Percentiles rank a stretch among this genome's conserved stretches.
phyloP scores from a whole-genome alignment of 305 asterid genomes.

The Ilex paraguariensis region DNA sequence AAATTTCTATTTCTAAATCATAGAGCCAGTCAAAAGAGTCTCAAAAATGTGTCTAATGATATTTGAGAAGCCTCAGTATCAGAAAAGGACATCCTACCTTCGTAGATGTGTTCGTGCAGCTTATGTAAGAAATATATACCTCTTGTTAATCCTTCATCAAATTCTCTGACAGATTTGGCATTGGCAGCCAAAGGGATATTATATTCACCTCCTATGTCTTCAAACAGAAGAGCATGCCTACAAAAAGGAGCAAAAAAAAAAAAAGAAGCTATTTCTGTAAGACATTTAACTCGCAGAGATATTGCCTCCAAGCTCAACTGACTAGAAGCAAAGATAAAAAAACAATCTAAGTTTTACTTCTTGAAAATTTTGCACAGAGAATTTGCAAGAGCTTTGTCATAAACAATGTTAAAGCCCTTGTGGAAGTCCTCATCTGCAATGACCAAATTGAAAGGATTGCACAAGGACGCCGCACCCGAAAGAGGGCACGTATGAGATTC shows the following conservation, averaged over 20 bases:
- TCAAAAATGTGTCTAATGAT: no score
- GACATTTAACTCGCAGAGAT: slow-evolving; percentile 1
- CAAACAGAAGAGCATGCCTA: slow-evolving; percentile 89
- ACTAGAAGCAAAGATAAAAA: not conserved
- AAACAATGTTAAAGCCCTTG: slow-evolving; percentile 85
- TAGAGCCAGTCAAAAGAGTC: no score
- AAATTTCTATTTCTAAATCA: no score
- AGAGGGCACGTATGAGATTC: slow-evolving; percentile 79
- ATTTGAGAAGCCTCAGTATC: no score
- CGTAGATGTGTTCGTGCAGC: no score
- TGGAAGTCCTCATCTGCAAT: slow-evolving; percentile 92
- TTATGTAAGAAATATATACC: slow-evolving; percentile 35
- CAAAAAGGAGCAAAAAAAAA: slow-evolving; percentile 1
- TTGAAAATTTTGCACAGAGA: slow-evolving; percentile 71
- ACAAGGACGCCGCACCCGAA: slow-evolving; percentile 90
- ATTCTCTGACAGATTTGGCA: slow-evolving; percentile 83
- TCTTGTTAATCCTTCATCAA: slow-evolving; percentile 88
- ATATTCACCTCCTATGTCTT: slow-evolving; percentile 81
- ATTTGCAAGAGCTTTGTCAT: slow-evolving; percentile 87
- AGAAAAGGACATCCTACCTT: no score
- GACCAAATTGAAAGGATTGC: slow-evolving; percentile 93
- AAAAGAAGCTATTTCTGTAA: slow-evolving; percentile 8
- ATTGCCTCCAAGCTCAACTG: not conserved
- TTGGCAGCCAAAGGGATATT: slow-evolving; percentile 72
- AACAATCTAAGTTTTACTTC: slow-evolving; percentile 35